Evolutionary conservation across 768 basidiomycete species (phyloP), one percentile per base, ranked within the genome.

Genomic region (Mycena pura): DNA sequence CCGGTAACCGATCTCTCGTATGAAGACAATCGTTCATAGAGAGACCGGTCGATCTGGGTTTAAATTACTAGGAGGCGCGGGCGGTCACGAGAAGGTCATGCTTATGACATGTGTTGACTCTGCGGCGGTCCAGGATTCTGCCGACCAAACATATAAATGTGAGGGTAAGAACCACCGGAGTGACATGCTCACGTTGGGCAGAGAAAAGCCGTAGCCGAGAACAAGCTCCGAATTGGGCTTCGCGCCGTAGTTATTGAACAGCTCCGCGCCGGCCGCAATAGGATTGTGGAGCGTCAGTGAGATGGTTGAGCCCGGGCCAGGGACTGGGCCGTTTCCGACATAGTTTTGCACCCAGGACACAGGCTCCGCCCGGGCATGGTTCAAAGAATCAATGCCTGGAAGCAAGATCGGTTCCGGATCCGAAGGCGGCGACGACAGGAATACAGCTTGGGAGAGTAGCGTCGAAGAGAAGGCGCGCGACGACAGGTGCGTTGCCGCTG

Each of bases 391-490:
- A 27, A 96, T 78, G 1, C 93, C 93, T 0, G 96, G 96, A 36
- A 98, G 80, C 29, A 98, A 84, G 11, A 97, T 80, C 1, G 95
- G 93, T 63, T 89, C 81, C 0, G 89, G 85, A 8, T 80, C 74
- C 0, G 82, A 73, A 0, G n/a, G n/a, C n/a, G 81, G 79, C 13
- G 81, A 73, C 28, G 81, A 69, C 9, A 90, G 78, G 0, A 87
- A 80, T 6, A 89, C 86, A 0, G 68, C 80, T 19, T 72, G 69
- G 5, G 86, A 86, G 27, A 97, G 81, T 21, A 98, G 76, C 7
- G 87, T 86, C 0, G 95, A 97, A 0, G 95, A 93, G 69, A 97
- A 98, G 0, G 94, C 91, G 50, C 96, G 86, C 1, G 95, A 96
- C 1, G 93, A 93, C 34, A 94, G 77, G 69, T 92, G 88, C 0